Evolutionary conservation across 2,329 filamentous ascomycete species (phyloP).

Genomic region (Phyllosticta citrichinensis): DNA sequence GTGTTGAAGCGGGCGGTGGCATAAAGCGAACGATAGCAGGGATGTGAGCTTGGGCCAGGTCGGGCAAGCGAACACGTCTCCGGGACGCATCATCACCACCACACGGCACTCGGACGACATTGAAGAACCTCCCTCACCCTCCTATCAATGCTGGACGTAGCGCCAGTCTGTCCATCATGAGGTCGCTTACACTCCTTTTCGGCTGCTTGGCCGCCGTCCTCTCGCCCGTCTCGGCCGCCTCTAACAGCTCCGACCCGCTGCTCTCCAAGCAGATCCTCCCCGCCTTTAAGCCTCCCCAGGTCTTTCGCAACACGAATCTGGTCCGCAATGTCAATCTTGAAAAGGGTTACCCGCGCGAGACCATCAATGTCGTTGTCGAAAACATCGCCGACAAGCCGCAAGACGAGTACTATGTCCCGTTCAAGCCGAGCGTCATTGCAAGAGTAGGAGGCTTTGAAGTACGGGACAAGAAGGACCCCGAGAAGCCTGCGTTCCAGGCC

Average conservation of each 20-base stretch:
- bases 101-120: slow-evolving; percentile 11
- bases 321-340: slow-evolving; percentile 85
- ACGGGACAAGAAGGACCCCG: slow-evolving; percentile 76
- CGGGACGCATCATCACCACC: slow-evolving; percentile 23
- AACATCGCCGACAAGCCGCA: slow-evolving; percentile 73
- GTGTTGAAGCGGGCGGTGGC: slow-evolving; percentile 11
- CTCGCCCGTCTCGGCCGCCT: slow-evolving; percentile 45
- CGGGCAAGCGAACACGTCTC: slow-evolving; percentile 24
- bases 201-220: slow-evolving; percentile 44
- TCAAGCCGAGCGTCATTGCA: slow-evolving; percentile 64
- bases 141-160: slow-evolving; percentile 22
- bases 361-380: slow-evolving; percentile 87
- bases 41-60: slow-evolving; percentile 14
- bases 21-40: not conserved
- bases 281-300: slow-evolving; percentile 71
- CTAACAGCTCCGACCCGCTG: slow-evolving; percentile 49
- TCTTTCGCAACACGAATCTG: slow-evolving; percentile 89
- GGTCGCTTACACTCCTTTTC: slow-evolving; percentile 26
- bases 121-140: slow-evolving; percentile 13
- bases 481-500: slow-evolving; percentile 56
- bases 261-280: slow-evolving; percentile 40
- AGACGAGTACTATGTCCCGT: slow-evolving; percentile 83
- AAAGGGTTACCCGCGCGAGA: slow-evolving; percentile 84
- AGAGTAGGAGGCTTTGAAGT: slow-evolving; percentile 81
- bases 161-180: slow-evolving; percentile 28